Evolutionary conservation across 768 basidiomycete species (phyloP).

Genomic region (Phaeotremella fagi): DNA sequence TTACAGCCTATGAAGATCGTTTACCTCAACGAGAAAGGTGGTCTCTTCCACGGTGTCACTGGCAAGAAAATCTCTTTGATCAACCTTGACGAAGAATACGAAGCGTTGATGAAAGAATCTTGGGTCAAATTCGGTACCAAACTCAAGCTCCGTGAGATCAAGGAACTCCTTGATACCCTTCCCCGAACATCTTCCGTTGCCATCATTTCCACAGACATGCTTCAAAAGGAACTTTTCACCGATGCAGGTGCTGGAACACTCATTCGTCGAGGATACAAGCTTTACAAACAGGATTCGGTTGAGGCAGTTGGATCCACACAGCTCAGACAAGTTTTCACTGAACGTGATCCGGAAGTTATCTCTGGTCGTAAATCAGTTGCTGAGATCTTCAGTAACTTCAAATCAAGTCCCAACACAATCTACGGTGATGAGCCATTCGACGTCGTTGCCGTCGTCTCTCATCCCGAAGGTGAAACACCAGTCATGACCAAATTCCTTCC

Average conservation of each 20-base stretch:
- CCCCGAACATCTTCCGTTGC: conserved; percentile 97
- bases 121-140: conserved; percentile 99
- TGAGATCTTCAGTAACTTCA: conserved; percentile 74
- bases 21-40: conserved; percentile 96
- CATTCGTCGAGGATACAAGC: conserved; percentile 95
- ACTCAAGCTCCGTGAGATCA: conserved; percentile 97
- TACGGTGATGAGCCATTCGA: conserved; percentile 99
- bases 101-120: conserved; percentile 89
- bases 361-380: conserved; percentile 78
- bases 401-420: conserved; percentile 79
- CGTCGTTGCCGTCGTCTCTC: conserved; percentile 86
- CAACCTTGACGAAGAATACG: conserved; percentile 98
- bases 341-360: conserved; percentile 88
- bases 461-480: conserved; percentile 77
- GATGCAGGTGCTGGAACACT: conserved; percentile 97
- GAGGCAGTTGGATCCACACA: conserved; percentile 86
- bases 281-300: conserved; percentile 79
- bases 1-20: conserved; percentile 86
- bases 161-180: conserved; percentile 95
- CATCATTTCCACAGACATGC: conserved; percentile 83
- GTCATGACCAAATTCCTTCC: conserved; percentile 90
- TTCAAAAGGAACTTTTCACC: conserved; percentile 98
- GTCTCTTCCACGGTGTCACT: conserved; percentile 93
- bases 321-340: conserved; percentile 88
- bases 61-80: conserved; percentile 94